Percentiles rank a stretch among this genome's conserved stretches.
phyloP scores from a whole-genome alignment of 2,329 filamentous ascomycete species.

The Tympanopsis confertula region DNA sequence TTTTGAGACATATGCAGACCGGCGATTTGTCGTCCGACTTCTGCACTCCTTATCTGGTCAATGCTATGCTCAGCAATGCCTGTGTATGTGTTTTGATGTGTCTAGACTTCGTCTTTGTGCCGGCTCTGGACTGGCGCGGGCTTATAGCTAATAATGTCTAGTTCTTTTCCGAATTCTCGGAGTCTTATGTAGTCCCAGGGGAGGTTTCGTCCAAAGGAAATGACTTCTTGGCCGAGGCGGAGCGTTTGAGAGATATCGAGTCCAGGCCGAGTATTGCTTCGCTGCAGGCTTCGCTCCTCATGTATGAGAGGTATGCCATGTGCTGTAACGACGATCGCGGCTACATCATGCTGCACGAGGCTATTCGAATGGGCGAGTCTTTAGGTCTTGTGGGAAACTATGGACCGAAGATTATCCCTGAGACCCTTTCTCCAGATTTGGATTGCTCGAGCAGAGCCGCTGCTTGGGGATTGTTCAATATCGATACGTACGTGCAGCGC shows the following conservation, averaged over 20 bases:
- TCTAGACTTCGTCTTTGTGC: no score
- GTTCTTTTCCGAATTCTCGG: slow-evolving; percentile 23
- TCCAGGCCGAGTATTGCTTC: slow-evolving; percentile 11
- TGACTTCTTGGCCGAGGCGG: slow-evolving; percentile 21
- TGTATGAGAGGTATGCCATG: slow-evolving; percentile 16
- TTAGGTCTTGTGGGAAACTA: slow-evolving; percentile 17
- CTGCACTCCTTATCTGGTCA: not conserved
- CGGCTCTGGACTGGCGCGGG: not conserved
- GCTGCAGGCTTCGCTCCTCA: not conserved
- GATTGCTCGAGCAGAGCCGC: slow-evolving; percentile 15
- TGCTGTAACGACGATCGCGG: slow-evolving; percentile 20
- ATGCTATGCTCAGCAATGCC: slow-evolving; percentile 11
- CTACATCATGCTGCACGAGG: slow-evolving; percentile 21
- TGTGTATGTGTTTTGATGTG: slow-evolving; percentile 19
- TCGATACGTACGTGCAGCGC: slow-evolving; percentile 24
- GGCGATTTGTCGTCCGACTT: slow-evolving; percentile 6
- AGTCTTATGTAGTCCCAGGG: slow-evolving; percentile 20
- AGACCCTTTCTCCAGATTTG: slow-evolving; percentile 14
- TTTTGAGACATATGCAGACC: slow-evolving; percentile 13
- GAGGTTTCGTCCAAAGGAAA: slow-evolving; percentile 21
- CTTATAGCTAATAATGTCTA: slow-evolving; percentile 5
- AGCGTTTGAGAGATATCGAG: slow-evolving; percentile 13
- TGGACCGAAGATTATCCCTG: slow-evolving; percentile 9
- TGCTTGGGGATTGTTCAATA: slow-evolving; percentile 22
- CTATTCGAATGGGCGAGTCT: slow-evolving; percentile 17